Base-by-base conservation (phyloP, 1,284 basidiomycete genomes). In the Chalciporus sp. region DNA sequence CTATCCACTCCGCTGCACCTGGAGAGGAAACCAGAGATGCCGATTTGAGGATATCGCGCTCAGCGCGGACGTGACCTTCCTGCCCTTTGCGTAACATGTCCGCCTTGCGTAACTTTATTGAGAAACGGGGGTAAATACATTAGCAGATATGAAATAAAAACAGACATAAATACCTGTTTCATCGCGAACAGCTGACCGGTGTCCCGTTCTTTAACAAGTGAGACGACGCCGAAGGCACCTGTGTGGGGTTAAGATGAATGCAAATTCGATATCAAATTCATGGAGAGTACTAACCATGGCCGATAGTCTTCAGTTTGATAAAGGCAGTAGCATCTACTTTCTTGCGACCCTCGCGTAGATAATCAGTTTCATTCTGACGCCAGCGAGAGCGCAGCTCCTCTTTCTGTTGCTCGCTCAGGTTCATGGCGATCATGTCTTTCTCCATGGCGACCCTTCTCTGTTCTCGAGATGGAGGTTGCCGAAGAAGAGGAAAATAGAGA, bases 31-130 rank as follows among this genome's bases (percentile, higher is more conserved):
- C 81, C 62, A 90, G 73, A 29, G 88, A 85, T 39, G 87, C 93
- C 35, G 88, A 86, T 73, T 90, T 91, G 61, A 95, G 83, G 50
- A 95, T 78, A 64, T 96, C 93, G 65, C 94, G 83, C 69, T 96
- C 93, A 33, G 94, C 94, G 33, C 93, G 85, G 61, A 95, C 90
- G 70, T 95, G 94, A 3, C 95, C 95, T 76, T 98, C 95, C 74
- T 98, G 96, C n/a, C 93, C 94, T 75, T 96, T 96, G 46, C 92
- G 87, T 62, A 98, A 81, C 94, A 98, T 98, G 71, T 98, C 95
- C 54, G 87, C 87, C 76, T 98, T 99, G 51, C 95, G 85, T 65
- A 97, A 79, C 91, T 95, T 67, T 52, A 61, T 68, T 57, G 55
- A 59, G 23, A 58, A 55, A 39, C 50, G 47, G 55, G 51, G 65